Base-by-base conservation (phyloP, 495 filamentous ascomycete genomes). In the Hypoxylon lenormandii region DNA sequence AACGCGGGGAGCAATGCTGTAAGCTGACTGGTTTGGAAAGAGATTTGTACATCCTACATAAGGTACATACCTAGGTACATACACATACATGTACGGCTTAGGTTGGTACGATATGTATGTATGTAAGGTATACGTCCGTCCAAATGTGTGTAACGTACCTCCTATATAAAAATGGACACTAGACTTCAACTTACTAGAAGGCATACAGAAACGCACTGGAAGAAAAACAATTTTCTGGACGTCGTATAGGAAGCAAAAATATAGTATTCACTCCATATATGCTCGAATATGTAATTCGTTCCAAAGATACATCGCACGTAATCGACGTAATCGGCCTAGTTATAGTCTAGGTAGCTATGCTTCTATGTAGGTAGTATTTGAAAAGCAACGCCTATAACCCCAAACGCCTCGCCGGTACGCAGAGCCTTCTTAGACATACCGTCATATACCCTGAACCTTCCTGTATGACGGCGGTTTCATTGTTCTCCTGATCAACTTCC, bases 381-480 rank as follows among this genome's bases (percentile, higher is more conserved):
- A 18, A 43, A 10, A 30, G 46, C 66, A 51, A 66, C 38, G 30
- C 36, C 40, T 15, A 6, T 28, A 65, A 33, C 55, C 59, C 45
- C 42, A 55, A 42, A 73, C 73, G 70, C 73, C 73, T 57, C 13
- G 49, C 58, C 21, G 45, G 59, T 66, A 52, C 30, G 7, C 55
- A 54, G 47, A 12, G 18, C 57, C 22, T 51, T 36, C 19, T 3
- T 49, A 64, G 22, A 54, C 26, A 45, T 59, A 28, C 38, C 16
- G 15, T 77, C 58, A 82, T 54, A 78, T 80, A n/a, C 80, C 93
- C 78, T 91, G 90, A 15, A 99, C 94, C 81, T 99, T 99, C 63
- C 95, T 84, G 81, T 96, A 97, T 75, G 90, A 95, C n/a, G 93
- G 92, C 53, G 95, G 96, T 73, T 88, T 92, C 83, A 96, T 88